These are phyloP conservation scores for Dendrobium chrysotoxum DNA, from an alignment of 106 monocot genomes.

Conservation along the genomic window DNA sequence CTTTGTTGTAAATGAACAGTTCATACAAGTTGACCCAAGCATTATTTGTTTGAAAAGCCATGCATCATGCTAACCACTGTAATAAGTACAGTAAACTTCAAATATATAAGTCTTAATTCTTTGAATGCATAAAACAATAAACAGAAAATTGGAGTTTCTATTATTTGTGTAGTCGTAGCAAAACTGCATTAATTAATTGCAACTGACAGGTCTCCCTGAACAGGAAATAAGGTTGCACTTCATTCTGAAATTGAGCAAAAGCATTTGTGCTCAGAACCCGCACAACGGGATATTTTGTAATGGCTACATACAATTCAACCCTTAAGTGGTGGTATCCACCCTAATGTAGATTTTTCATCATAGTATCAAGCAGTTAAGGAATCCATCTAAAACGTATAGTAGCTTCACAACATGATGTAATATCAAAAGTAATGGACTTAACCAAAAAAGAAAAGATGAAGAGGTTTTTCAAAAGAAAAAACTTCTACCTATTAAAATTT, in stretches of 20 bases:
- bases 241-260: neutral
- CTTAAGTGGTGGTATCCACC: too few species aligned
- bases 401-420: neutral
- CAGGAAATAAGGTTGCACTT: neutral
- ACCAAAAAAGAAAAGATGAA: neutral
- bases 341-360: neutral
- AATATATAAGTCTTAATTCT: neutral
- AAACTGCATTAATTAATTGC: neutral
- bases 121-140: too few species aligned
- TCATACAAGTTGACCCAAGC: neutral
- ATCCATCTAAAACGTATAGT: neutral
- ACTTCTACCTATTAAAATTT: neutral
- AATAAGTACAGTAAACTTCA: neutral
- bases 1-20: neutral
- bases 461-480: neutral
- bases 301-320: neutral
- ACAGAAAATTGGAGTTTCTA: neutral
- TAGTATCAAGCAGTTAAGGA: neutral
- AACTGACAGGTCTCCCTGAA: neutral
- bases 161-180: neutral
- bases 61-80: neutral
- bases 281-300: neutral
- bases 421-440: neutral
- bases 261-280: neutral
- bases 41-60: neutral